Evolutionary conservation across 306 rosid species (phyloP).

Genomic region (Inga leiocalycina): DNA sequence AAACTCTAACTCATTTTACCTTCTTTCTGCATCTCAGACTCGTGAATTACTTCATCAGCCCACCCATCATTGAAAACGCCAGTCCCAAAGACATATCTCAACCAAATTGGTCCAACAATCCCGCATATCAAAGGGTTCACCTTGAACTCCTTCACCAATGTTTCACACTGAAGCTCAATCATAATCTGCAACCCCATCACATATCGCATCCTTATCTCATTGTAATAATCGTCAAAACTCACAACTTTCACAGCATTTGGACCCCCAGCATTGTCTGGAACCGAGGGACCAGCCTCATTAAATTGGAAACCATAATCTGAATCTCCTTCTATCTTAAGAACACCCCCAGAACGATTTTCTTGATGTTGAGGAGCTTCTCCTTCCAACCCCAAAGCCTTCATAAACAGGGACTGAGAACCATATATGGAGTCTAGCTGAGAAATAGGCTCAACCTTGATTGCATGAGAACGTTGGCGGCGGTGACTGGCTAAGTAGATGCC

Average conservation of each 20-base stretch:
- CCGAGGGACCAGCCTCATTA: slow-evolving; percentile 47
- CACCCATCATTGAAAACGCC: slow-evolving; percentile 67
- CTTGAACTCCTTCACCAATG: slow-evolving; percentile 71
- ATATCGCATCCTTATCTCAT: slow-evolving; percentile 66
- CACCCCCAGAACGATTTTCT: not conserved
- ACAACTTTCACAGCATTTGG: slow-evolving; percentile 7
- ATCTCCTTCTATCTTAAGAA: slow-evolving; percentile 35
- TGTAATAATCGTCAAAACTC: slow-evolving; percentile 55
- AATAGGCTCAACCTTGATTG: slow-evolving; percentile 48
- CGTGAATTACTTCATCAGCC: slow-evolving; percentile 53
- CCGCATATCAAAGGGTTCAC: slow-evolving; percentile 84
- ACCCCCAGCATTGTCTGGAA: slow-evolving; percentile 59
- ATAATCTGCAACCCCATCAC: slow-evolving; percentile 77
- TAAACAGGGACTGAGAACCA: slow-evolving; percentile 44
- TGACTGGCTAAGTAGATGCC: slow-evolving; percentile 60
- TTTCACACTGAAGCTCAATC: slow-evolving; percentile 83
- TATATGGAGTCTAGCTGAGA: slow-evolving; percentile 54
- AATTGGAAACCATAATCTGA: not conserved
- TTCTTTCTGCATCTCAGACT: slow-evolving; percentile 60
- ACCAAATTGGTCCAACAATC: slow-evolving; percentile 75
- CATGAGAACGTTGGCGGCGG: slow-evolving; percentile 44
- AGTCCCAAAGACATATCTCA: slow-evolving; percentile 69
- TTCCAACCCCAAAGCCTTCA: slow-evolving; percentile 42
- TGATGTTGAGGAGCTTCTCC: slow-evolving; percentile 30
- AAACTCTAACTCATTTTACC: slow-evolving; percentile 43